Evolutionary conservation across 495 filamentous ascomycete genomes (phyloP), one percentile per base, ranked within the genome.

Genomic region (Neurospora cerealis): DNA sequence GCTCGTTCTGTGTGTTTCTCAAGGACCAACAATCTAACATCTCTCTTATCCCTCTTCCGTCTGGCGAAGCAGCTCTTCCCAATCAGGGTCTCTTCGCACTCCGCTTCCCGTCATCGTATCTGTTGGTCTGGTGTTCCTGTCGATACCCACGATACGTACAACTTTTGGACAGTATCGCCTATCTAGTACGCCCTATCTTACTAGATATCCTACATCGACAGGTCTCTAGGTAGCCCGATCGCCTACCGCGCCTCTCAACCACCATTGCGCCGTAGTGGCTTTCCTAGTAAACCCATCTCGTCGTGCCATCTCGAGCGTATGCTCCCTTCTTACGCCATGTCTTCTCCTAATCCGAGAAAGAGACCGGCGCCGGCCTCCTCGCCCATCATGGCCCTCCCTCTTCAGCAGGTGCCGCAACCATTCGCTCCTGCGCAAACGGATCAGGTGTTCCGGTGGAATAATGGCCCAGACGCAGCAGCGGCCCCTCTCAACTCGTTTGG

Each of bases 351-450:
- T 73, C 77, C 88, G 69, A 87, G 91, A 82, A 95, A 95, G 83
- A 86, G 93, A 80, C 86, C 92, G 74, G 91, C 92, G 39, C 90
- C 93, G 62, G 93, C 92, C 77, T 81, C 91, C 46, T 85, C 87
- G 2, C 90, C 92, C 7, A 84, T 87, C 69, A 80, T 85, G 28
- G 85, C 88, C 36, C 81, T 87, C 66, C 86, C 85, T 34, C 24
- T 66, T 36, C 54, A 66, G 54, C 73, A 83, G 81, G 76, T 80
- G 80, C 74, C 86, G 84, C 80, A 87, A 77, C 83, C 86, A 79
- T 77, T 78, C 72, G 81, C 73, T 73, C 78, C 77, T 73, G 83
- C 79, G 21, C 85, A 74, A 76, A 74, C 72, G 36, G 84, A 86
- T 7, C 83, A 81, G 32, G 54, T 84, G 72, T 76, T 83, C 54